Evolutionary conservation across 345 rosid genomes (phyloP).

Genomic region (Salix arbutifolia): DNA sequence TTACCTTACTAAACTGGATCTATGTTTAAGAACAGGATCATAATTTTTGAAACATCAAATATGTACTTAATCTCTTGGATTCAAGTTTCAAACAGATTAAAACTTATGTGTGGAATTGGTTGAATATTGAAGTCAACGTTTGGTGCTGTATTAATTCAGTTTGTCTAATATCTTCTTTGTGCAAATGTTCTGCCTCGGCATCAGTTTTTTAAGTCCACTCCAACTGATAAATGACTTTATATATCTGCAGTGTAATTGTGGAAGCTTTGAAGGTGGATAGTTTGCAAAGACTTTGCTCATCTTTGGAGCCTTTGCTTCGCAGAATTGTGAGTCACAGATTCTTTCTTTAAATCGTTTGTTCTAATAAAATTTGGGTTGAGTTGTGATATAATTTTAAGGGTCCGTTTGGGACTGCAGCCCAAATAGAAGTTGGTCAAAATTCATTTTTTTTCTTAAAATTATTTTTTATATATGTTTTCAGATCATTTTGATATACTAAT

Average conservation of each 20-base stretch:
- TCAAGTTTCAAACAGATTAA: neutral
- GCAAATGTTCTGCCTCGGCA: neutral
- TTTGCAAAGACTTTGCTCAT: slow-evolving; percentile 81
- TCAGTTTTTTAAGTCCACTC: slow-evolving; percentile 8
- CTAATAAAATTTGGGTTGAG: neutral
- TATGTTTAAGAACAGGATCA: neutral
- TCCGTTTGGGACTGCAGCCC: too few species aligned
- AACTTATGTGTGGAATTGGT: neutral
- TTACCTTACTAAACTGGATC: neutral
- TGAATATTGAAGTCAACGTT: neutral
- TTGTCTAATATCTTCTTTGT: neutral
- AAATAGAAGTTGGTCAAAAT: too few species aligned
- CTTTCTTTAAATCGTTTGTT: neutral
- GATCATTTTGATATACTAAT: too few species aligned
- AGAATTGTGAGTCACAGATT: slow-evolving; percentile 60
- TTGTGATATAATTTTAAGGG: neutral
- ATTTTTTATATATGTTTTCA: too few species aligned
- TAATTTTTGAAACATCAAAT: neutral
- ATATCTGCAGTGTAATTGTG: slow-evolving; percentile 69
- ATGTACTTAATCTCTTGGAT: neutral
- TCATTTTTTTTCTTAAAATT: too few species aligned
- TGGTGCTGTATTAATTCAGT: neutral
- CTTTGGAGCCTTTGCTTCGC: slow-evolving; percentile 92
- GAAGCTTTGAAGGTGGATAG: slow-evolving; percentile 96
- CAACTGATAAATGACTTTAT: slow-evolving; percentile 17